These are phyloP conservation scores for Calonectria pseudoreteaudii DNA, from an alignment of 2,329 filamentous ascomycete genomes.

Conservation along the genomic window DNA sequence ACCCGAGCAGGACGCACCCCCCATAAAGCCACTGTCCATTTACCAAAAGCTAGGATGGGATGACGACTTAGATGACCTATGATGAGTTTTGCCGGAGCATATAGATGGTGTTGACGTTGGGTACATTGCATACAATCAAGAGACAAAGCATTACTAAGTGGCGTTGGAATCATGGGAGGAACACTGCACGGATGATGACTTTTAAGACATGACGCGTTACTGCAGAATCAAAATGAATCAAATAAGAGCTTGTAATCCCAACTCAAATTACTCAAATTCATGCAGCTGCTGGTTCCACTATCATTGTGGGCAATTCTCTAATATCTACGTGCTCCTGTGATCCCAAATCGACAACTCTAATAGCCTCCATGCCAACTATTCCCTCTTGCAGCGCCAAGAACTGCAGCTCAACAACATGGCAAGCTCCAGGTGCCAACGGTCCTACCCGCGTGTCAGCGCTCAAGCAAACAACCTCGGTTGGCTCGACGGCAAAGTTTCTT, in stretches of 20 bases:
- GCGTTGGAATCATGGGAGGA: conserved; percentile 36
- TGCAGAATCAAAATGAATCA: conserved; percentile 26
- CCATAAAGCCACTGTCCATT: conserved; percentile 55
- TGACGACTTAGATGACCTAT: conserved; percentile 64
- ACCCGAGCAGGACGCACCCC: conserved; percentile 24
- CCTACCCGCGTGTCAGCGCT: conserved; percentile 81
- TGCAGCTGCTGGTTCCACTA: conserved; percentile 58
- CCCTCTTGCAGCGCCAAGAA: conserved; percentile 78
- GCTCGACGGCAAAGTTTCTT: conserved; percentile 71
- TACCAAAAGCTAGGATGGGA: conserved; percentile 70
- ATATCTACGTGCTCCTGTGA: conserved; percentile 84
- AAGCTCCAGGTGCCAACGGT: conserved; percentile 77
- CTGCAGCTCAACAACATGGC: conserved; percentile 78
- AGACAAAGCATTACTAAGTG: conserved; percentile 36
- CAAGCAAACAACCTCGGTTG: conserved; percentile 77
- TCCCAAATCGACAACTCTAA: conserved; percentile 78
- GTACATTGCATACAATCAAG: conserved; percentile 30
- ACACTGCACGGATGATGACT: conserved; percentile 38
- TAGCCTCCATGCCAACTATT: conserved; percentile 76
- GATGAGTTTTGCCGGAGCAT: conserved; percentile 45
- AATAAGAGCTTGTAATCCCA: conserved; percentile 17
- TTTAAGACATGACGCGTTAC: conserved; percentile 38
- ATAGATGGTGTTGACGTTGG: conserved; percentile 36
- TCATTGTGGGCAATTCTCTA: conserved; percentile 76
- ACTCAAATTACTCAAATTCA: conserved; percentile 31